Base-by-base conservation (phyloP, 192 early-diverging fungal genomes). In the Fimicolochytrium jonesii region DNA sequence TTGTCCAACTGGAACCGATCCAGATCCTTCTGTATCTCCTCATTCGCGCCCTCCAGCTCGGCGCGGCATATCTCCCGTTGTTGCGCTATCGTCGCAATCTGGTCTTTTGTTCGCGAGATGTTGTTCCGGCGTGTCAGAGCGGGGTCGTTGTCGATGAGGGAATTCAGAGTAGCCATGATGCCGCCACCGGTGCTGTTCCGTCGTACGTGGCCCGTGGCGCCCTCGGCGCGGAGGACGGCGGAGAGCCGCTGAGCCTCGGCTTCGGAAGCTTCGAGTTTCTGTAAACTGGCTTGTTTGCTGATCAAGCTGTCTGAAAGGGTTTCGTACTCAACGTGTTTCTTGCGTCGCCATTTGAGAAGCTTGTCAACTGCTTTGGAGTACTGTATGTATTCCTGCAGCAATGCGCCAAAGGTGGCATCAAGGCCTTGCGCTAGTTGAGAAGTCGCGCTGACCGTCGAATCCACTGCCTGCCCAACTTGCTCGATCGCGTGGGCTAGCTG, bases 1-100 rank as follows among this genome's bases (percentile, higher is more conserved):
- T 98, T 98, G 62, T 94, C 87, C 58, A 89, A 77, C 75, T 98
- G 95, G 77, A 95, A 98, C 30, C 93, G 77, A 56, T 97, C 93
- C 64, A 98, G 66, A 61, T 98, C 92, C 15, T 78, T 74, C 71
- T 97, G 93, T 41, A 93, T 87, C 36, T 88, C 87, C 4, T 76
- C 79, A 42, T 93, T 94, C 28, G 89, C 80, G 31, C 81, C 79
- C n/a, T 76, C 76, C 55, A 98, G 52, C 60, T 94, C 91, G 15
- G 81, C 73, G 30, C 77, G 79, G 41, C 85, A 80, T 17, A 80
- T 78, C 68, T 88, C 86, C 47, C 90, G 71, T 32, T 93, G 86
- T 61, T 87, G 84, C 71, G 93, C 91, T 33, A 98, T 75, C 54
- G 86, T 51, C 3, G 67, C 72, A 54, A 97, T 93, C 20, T 78